phyloP scores from a whole-genome alignment of 345 rosid species.

The Linum usitatissimum region DNA sequence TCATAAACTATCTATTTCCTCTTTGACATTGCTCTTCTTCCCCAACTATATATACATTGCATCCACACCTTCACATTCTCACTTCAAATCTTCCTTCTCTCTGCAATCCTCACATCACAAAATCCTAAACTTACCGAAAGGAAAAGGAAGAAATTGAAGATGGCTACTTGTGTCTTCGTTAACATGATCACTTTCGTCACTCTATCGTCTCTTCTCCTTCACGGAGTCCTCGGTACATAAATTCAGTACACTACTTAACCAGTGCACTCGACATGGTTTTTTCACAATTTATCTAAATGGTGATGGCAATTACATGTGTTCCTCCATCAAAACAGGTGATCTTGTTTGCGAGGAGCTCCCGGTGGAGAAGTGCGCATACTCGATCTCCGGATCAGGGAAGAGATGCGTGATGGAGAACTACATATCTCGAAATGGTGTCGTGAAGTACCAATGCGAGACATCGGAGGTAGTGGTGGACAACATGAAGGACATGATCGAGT shows the following conservation, averaged over 20 bases:
- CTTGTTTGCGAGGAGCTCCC: constrained; percentile 28
- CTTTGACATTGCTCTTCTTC: neutral
- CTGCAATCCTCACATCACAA: too few species aligned
- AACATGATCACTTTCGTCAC: constrained; percentile 13
- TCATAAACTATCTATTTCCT: neutral
- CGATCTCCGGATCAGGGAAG: constrained; percentile 22
- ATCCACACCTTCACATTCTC: neutral
- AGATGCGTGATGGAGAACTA: constrained; percentile 27
- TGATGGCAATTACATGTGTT: too few species aligned
- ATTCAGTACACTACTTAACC: too few species aligned
- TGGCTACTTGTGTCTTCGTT: neutral
- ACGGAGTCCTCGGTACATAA: constrained; percentile 15
- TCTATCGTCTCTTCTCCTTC: constrained; percentile 16
- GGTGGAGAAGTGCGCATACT: constrained; percentile 14
- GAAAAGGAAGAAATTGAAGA: too few species aligned
- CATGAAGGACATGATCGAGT: constrained; percentile 18
- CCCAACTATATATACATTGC: neutral
- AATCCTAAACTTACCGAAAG: too few species aligned
- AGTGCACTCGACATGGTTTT: too few species aligned
- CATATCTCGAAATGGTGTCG: constrained; percentile 1
- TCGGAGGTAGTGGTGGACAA: constrained; percentile 14
- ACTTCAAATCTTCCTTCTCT: neutral
- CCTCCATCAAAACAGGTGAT: constrained; percentile 3
- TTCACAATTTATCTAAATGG: too few species aligned
- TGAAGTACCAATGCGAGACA: constrained; percentile 25